Evolutionary conservation across 495 filamentous ascomycete genomes (phyloP), one percentile per base, ranked within the genome.

Genomic region (Pseudomonodictys pantanalensis): DNA sequence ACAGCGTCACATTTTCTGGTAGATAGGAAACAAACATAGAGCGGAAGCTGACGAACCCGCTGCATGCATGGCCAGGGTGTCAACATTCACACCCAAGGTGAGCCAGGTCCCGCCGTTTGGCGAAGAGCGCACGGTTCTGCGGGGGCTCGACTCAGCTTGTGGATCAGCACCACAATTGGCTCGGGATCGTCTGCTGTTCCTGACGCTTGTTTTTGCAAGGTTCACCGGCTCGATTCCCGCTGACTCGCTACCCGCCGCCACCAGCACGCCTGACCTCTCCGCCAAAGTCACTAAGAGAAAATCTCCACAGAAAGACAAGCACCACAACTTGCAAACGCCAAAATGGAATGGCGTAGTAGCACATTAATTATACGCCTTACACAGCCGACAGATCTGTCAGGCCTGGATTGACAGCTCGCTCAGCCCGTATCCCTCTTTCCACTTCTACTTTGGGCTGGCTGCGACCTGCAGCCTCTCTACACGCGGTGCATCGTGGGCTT

Each of bases 331-430:
- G 12, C 20, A 3, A 18, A 20, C 32, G 38, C 46, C 56, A 28
- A 22, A 17, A 3, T 30, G 46, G 58, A 35, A 42, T 29, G 44
- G 42, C 29, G 42, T 25, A 22, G 58, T 62, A 8, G 29, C 52
- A 51, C 44, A n/a, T 42, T 50, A 32, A 62, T 50, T 50, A 33
- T 25, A 17, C 24, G n/a, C 15, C 2, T 1, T 49, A 18, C 11
- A 18, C 4, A 9, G 47, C 18, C 12, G 47, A 12, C 30, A 33
- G 32, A 18, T 3, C 58, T 62, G 58, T 62, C 58, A 62, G 32
- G 51, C n/a, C 33, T 20, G 38, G 24, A 15, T 7, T 62, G 58
- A 62, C 58, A 62, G 58, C 58, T 54, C 41, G 51, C 20, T 23
- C 15, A 56, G 44, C 39, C 23, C 51, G 25, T 28, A 22, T 0